Base-by-base conservation (phyloP, 2,329 filamentous ascomycete species). In the Paraconiothyrium sp. region DNA sequence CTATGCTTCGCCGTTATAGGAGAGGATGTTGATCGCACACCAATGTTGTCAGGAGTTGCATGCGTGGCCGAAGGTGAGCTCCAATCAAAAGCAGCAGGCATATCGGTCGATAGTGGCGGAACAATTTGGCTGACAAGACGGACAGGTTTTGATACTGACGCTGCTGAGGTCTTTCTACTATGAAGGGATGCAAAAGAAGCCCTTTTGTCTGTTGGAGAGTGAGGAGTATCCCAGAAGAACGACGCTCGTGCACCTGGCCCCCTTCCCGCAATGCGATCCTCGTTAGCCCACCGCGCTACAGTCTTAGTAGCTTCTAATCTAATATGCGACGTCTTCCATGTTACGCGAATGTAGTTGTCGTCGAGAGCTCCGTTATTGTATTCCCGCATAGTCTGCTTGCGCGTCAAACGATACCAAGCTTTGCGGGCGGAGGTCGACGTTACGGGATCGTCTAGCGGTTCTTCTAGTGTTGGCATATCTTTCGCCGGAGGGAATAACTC, bases 391-490 rank as follows among this genome's bases (percentile, higher is more conserved):
- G 77, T 80, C 57, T 79, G 72, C 48, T 72, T 74, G 10, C 78
- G 74, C 1, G 76, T 79, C 1, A 80, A 60, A 11, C 77, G 71
- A 58, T 80, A 80, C 78, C 78, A 80, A 9, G 77, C 70, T 64
- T 79, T 80, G 5, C 77, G 72, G 16, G 74, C 67, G 11, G 74
- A 72, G 4, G 72, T 79, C 0, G 77, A 72, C 46, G 69, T 71
- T 30, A 79, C 70, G 0, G 77, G 73, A 57, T 75, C 72, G 16
- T 75, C 71, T 32, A 71, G 69, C 1, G 71, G 59, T 3, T 70
- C 67, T 2, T 64, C 49, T 6, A 65, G 50, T 7, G 72, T 57
- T 16, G 58, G 44, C 2, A 34, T 22, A 24, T 47, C 32, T 22
- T 60, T 58, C 1, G 49, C 44, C 13, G 58, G 24, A 8, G 73